Base-by-base conservation (phyloP, 2,329 filamentous ascomycete species). In the Daldinia sp. region DNA sequence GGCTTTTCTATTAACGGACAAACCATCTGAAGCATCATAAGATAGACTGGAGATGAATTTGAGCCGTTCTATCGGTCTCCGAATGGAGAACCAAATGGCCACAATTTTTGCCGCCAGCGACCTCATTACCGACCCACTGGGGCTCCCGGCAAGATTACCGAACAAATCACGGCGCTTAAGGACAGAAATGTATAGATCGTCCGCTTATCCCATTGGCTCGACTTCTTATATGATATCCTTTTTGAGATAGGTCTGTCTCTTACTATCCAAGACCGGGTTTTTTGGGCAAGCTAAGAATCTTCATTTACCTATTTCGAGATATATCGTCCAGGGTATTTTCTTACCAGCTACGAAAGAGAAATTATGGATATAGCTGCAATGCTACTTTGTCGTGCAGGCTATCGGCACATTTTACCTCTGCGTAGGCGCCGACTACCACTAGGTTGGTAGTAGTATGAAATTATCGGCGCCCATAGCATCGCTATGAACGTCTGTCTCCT, bases 81-180 rank as follows among this genome's bases (percentile, higher is more conserved):
- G 51, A 42, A 65, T 60, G 23, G 23, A 54, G 15, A 50, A 30
- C 62, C 55, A 23, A 53, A 30, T 71, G 73, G 67, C 63, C 67
- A 51, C 60, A 13, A 46, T 59, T 30, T 67, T 75, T 75, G 64
- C 70, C 74, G 74, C 74, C 71, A 54, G 63, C 63, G 70, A 72
- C 73, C 74, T 70, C 54, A 65, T 62, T 61, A 58, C 48, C 33
- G 56, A 65, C 70, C 70, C 71, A 64, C 70, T 65, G 28, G 37
- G 48, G 28, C 30, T 68, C 55, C 33, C 61, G 59, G 53, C 63
- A 37, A 67, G 69, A 72, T 68, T 67, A 66, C 68, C 70, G 67
- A 70, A 58, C 74, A 70, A 76, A 76, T 74, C 73, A 74, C 60
- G 69, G 55, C 51, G 61, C 66, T 65, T 63, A 64, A 44, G 35